Percentiles rank a stretch among this genome's conserved stretches.
Evolutionary conservation across 2,329 filamentous ascomycete species (phyloP).

Genomic region (Karstenula rhodostoma): DNA sequence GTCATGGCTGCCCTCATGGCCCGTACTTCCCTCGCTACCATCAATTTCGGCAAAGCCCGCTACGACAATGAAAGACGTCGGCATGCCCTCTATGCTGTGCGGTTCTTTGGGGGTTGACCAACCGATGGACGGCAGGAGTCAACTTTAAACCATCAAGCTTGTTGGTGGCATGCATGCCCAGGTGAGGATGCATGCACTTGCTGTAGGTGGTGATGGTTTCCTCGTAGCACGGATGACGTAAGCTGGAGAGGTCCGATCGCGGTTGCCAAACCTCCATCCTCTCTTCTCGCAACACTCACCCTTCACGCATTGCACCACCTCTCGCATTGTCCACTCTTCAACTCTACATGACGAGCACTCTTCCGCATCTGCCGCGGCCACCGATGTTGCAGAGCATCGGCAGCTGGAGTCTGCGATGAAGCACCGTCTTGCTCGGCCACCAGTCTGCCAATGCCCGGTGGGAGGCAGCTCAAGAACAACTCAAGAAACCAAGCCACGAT

Average conservation of each 20-base stretch:
- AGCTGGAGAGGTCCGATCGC: background rate
- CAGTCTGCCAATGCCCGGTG: background rate
- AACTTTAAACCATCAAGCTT: background rate
- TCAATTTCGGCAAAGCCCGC: slow-evolving; percentile 7
- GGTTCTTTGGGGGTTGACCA: background rate
- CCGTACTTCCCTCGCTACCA: background rate
- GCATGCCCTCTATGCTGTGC: background rate
- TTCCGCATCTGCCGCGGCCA: background rate
- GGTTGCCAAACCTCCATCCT: background rate
- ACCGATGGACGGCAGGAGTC: background rate
- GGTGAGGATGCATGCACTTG: background rate
- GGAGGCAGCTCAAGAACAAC: background rate
- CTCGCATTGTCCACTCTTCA: background rate
- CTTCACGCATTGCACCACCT: background rate
- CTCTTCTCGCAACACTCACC: background rate
- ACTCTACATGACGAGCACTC: background rate
- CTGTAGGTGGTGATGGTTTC: background rate
- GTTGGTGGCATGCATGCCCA: too few species aligned
- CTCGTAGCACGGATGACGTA: background rate
- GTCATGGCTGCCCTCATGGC: slow-evolving; percentile 5
- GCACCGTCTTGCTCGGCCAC: background rate
- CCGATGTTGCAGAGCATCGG: background rate
- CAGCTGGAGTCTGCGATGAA: background rate
- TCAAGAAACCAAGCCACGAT: background rate
- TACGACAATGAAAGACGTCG: background rate